Percentiles rank a stretch among this genome's conserved stretches.
Evolutionary conservation across 148 eudicot genomes (phyloP).

Genomic region (Mesembryanthemum crystallinum): DNA sequence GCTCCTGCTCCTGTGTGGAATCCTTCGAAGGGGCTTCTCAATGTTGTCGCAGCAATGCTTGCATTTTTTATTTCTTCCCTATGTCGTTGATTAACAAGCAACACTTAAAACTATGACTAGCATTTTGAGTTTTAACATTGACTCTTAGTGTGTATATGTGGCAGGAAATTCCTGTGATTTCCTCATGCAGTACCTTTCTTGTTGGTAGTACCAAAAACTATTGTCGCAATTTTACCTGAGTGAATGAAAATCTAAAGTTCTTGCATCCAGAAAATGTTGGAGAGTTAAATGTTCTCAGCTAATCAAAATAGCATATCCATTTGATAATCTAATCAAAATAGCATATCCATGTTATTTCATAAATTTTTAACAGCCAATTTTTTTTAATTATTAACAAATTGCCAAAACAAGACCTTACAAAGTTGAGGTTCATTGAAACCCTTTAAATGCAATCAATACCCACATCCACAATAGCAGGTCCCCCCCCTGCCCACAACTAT

Average conservation of each 20-base stretch:
- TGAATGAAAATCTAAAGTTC: not conserved
- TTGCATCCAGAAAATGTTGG: not conserved
- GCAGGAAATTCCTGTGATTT: not conserved
- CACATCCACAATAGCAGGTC: no score
- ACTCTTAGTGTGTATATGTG: not conserved
- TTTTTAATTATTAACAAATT: no score
- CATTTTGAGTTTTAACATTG: not conserved
- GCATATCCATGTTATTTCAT: no score
- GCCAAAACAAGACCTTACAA: no score
- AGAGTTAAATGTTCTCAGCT: not conserved
- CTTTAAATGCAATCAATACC: no score
- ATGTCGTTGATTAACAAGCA: not conserved
- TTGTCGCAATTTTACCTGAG: not conserved
- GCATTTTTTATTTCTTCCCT: constrained; percentile 3
- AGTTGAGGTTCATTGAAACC: no score
- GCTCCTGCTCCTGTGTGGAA: constrained; percentile 24
- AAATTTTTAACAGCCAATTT: no score
- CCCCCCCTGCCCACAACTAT: no score
- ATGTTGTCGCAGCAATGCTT: constrained; percentile 5
- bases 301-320: no score
- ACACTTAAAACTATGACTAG: not conserved
- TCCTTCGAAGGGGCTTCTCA: constrained; percentile 16
- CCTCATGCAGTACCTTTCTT: not conserved
- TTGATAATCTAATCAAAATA: no score
- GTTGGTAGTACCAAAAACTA: not conserved